These are phyloP conservation scores for Ganoderma multipileum DNA, from an alignment of 1,284 basidiomycete species.

Conservation along the genomic window DNA sequence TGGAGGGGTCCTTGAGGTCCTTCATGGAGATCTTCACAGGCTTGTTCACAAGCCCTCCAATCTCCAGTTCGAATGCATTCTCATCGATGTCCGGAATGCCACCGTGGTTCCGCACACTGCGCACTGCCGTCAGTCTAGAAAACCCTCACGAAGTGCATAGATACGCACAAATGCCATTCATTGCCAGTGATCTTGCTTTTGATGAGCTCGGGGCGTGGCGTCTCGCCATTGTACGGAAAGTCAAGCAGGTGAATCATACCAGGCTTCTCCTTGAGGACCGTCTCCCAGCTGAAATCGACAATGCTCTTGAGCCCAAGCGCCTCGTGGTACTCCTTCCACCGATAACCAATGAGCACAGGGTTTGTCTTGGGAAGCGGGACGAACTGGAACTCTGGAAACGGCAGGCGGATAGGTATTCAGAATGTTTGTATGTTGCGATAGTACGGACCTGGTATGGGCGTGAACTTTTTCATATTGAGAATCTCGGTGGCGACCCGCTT, in stretches of 20 bases:
- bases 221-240: constrained; percentile 62
- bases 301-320: constrained; percentile 54
- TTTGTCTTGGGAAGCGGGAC: constrained; percentile 59
- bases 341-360: constrained; percentile 55
- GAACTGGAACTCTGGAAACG: constrained; percentile 52
- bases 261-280: constrained; percentile 59
- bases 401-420: not conserved
- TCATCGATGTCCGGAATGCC: constrained; percentile 54
- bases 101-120: constrained; percentile 56
- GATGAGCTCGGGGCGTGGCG: constrained; percentile 49
- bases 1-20: constrained; percentile 52
- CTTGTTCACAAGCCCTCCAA: constrained; percentile 56
- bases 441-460: constrained; percentile 47
- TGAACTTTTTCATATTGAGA: constrained; percentile 49
- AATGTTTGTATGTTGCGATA: not conserved
- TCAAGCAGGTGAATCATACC: constrained; percentile 60
- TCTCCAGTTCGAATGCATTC: constrained; percentile 52
- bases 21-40: constrained; percentile 51
- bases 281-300: constrained; percentile 60
- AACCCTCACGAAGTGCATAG: not conserved
- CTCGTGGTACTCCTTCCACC: constrained; percentile 64
- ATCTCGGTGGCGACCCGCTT: constrained; percentile 49
- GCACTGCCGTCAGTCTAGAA: not conserved
- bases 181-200: constrained; percentile 53
- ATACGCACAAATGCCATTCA: constrained; percentile 53